Evolutionary conservation across 2,329 filamentous ascomycete species (phyloP).

Genomic region (Fonsecaea pedrosoi): DNA sequence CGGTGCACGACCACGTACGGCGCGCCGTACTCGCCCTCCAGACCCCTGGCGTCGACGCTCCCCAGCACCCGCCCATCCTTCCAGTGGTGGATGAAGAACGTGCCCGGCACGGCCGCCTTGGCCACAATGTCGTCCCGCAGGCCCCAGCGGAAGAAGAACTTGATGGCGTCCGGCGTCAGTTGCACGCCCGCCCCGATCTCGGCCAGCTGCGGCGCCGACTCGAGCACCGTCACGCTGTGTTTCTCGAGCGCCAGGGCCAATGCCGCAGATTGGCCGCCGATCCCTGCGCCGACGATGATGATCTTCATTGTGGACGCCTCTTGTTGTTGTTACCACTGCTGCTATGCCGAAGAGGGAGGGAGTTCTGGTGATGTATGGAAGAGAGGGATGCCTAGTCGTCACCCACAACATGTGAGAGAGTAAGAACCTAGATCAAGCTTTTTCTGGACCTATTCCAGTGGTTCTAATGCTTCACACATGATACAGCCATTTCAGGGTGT

Average conservation of each 20-base stretch:
- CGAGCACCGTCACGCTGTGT: constrained; percentile 26
- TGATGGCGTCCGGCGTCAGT: constrained; percentile 46
- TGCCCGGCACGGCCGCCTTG: neutral
- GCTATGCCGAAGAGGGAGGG: neutral
- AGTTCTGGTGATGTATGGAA: neutral
- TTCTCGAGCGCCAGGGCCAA: constrained; percentile 1
- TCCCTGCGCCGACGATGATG: constrained; percentile 11
- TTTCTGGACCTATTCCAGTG: no score
- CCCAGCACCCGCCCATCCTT: constrained; percentile 5
- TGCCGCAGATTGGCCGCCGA: constrained; percentile 4
- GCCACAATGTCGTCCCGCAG: neutral
- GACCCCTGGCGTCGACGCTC: neutral
- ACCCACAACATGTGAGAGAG: no score
- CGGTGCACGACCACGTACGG: constrained; percentile 15
- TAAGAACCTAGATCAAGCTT: no score
- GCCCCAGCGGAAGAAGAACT: constrained; percentile 11
- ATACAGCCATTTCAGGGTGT: no score
- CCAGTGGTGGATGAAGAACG: neutral
- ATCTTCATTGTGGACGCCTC: neutral
- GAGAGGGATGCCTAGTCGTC: neutral
- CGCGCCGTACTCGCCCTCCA: constrained; percentile 7
- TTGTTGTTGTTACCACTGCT: neutral
- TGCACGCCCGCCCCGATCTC: constrained; percentile 50
- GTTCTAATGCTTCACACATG: no score
- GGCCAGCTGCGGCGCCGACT: constrained; percentile 47